Evolutionary conservation across 2,329 filamentous ascomycete species (phyloP).

Genomic region (Clarireedia paspali): DNA sequence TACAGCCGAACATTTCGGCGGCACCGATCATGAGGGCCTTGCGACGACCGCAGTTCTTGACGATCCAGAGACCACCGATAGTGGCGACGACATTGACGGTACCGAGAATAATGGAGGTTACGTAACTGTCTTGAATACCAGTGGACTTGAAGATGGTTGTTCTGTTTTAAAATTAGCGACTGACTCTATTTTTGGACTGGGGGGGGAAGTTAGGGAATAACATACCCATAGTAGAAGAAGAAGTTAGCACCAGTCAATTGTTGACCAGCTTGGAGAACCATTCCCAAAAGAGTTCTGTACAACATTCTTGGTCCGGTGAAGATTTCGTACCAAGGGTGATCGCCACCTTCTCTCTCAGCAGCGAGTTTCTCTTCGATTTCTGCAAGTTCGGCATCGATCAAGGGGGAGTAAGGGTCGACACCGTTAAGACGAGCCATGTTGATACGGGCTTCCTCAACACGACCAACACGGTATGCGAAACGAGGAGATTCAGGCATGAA

Average conservation of each 20-base stretch:
- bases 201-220: not conserved
- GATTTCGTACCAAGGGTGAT: slow-evolving; percentile 44
- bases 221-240: slow-evolving; percentile 53
- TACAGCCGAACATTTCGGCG: slow-evolving; percentile 52
- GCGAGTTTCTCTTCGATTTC: slow-evolving; percentile 45
- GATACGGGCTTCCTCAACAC: slow-evolving; percentile 39
- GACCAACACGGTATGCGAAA: slow-evolving; percentile 41
- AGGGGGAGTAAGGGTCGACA: slow-evolving; percentile 33
- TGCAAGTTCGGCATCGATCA: slow-evolving; percentile 40
- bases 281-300: slow-evolving; percentile 55
- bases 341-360: slow-evolving; percentile 35
- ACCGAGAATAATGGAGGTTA: slow-evolving; percentile 60
- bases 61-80: slow-evolving; percentile 55
- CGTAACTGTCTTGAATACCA: slow-evolving; percentile 56
- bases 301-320: slow-evolving; percentile 61
- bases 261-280: slow-evolving; percentile 56
- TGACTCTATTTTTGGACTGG: not conserved
- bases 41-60: slow-evolving; percentile 58
- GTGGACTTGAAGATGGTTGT: slow-evolving; percentile 59
- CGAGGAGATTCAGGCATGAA: slow-evolving; percentile 49
- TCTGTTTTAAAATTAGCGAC: slow-evolving; percentile 16
- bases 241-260: slow-evolving; percentile 63
- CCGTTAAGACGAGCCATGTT: slow-evolving; percentile 39
- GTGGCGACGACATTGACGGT: slow-evolving; percentile 62
- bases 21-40: slow-evolving; percentile 56